Base-by-base conservation (phyloP, 179 eudicot genomes). In the Kewa caespitosa region DNA sequence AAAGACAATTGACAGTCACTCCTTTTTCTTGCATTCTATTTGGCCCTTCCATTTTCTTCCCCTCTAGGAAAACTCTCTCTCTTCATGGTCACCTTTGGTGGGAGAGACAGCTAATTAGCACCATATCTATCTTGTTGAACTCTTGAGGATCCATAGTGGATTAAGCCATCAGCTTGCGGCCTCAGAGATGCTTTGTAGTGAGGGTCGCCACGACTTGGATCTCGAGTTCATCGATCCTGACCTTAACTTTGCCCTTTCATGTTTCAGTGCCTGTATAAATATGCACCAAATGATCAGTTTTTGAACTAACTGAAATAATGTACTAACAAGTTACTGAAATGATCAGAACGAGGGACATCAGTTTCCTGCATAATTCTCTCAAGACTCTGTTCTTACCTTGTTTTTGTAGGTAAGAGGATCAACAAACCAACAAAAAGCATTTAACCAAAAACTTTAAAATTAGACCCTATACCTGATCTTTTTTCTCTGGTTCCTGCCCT, bases 181-280 rank as follows among this genome's bases (percentile, higher is more conserved):
- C 82, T 95, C 99, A 9, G 99, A 86, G 73, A 95, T 95, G 75
- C 97, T 95, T 48, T 89, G 92, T 74, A 95, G 77, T 12, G 97
- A 88, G 23, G 99, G 97, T 28, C 91, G 84, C 99, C 97, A 93
- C 68, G 93, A 79, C 79, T 84, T 93, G 41, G 89, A 84, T 85
- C 87, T 85, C 39, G 81, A 66, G 76, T 78, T 84, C 79, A 79
- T 75, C 1, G 89, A 73, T 79, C 81, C 89, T 66, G 85, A 62
- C 81, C 89, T 87, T 80, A 88, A 85, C 59, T 61, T 72, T 8
- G 67, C 80, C 76, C 88, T 86, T 36, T 89, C 92, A 4, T 80
- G 75, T 46, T 84, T 81, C 73, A 67, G 74, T 39, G 54, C 86
- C 97, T 92, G 87, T 10, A 67, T 27, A 81, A 80, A 63, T 59